Evolutionary conservation across 306 rosid genomes (phyloP).

Genomic region (Lagenaria siceraria): DNA sequence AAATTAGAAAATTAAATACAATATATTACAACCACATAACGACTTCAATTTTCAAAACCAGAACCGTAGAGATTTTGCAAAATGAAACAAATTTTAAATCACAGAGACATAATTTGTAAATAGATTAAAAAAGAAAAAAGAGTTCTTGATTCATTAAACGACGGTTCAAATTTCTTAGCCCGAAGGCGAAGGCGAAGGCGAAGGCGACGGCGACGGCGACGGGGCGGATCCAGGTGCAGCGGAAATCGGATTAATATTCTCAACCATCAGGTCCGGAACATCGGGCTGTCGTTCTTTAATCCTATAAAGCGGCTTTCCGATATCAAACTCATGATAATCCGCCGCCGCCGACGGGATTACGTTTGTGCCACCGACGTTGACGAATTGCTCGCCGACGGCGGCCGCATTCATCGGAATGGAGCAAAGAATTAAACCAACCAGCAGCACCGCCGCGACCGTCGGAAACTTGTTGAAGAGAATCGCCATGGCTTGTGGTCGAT

Average conservation of each 20-base stretch:
- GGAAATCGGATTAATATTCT: background rate
- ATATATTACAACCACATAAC: background rate
- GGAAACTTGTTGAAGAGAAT: background rate
- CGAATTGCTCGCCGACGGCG: background rate
- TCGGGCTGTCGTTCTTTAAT: constrained; percentile 1
- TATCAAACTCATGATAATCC: background rate
- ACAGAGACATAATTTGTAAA: background rate
- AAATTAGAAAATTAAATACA: no score
- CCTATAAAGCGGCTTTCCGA: constrained; percentile 22
- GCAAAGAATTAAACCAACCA: background rate
- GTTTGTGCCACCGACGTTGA: background rate
- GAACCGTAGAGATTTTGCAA: no score
- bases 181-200: background rate
- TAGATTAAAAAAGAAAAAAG: no score
- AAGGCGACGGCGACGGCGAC: background rate
- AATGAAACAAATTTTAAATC: background rate
- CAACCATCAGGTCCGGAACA: constrained; percentile 8
- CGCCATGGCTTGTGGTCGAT: background rate
- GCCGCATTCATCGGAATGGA: background rate
- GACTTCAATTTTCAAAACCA: no score
- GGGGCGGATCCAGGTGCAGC: background rate
- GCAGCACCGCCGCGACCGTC: background rate
- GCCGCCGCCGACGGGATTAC: background rate
- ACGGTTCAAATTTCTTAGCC: background rate
- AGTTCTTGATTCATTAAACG: background rate